These are phyloP conservation scores for Ceratocystis cubensis DNA, from an alignment of 2,329 filamentous ascomycete genomes.

Conservation along the genomic window DNA sequence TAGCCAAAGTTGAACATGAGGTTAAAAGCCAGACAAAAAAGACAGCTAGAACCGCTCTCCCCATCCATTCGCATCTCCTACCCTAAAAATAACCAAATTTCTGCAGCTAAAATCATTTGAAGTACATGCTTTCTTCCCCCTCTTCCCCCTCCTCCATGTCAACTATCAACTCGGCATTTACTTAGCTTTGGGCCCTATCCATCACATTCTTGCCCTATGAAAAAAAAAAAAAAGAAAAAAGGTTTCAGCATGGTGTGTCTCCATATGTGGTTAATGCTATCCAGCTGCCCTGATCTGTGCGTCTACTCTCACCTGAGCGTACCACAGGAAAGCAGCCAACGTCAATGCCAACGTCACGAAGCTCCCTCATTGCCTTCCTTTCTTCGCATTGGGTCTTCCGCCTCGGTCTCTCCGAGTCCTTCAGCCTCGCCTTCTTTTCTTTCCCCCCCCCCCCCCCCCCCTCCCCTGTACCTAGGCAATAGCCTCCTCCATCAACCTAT, in stretches of 20 bases:
- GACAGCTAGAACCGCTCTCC: neutral
- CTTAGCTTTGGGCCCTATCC: neutral
- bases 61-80: neutral
- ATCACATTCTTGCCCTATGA: neutral
- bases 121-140: too few species aligned
- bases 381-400: neutral
- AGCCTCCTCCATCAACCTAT: neutral
- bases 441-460: neutral
- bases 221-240: neutral
- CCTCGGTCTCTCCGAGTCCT: neutral
- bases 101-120: neutral
- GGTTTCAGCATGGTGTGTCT: neutral
- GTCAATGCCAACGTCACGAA: neutral
- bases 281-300: constrained; percentile 1
- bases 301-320: neutral
- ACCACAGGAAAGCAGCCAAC: neutral
- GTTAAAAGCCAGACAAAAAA: neutral
- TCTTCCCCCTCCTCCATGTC: neutral
- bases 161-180: neutral
- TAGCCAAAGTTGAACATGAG: neutral
- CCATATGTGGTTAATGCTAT: neutral
- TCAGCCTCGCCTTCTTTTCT: neutral
- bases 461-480: neutral
- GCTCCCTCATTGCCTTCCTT: neutral
- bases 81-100: neutral